These are phyloP conservation scores for Chrysochromulina tobinii DNA, from an alignment of 78 protist genomes.

Conservation along the genomic window DNA sequence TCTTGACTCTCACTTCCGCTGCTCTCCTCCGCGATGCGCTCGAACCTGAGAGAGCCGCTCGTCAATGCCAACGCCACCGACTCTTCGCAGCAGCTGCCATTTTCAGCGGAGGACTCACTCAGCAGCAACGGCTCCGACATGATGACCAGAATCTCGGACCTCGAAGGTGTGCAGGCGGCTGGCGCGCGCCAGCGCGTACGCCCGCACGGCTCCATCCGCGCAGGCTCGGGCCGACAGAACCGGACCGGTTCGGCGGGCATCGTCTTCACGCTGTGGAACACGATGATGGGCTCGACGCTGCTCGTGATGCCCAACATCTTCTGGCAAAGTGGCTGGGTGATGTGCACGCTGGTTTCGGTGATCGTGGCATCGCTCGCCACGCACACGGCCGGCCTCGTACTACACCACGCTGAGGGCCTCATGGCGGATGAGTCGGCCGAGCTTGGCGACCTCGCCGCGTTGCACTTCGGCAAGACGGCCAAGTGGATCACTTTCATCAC, in stretches of 20 bases:
- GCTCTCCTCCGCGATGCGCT: too few relatives aligned
- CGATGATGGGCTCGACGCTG: neutral
- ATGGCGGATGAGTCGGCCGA: neutral
- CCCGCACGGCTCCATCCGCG: too few relatives aligned
- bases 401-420: neutral
- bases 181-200: too few relatives aligned
- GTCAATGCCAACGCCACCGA: too few relatives aligned
- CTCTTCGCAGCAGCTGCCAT: too few relatives aligned
- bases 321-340: neutral
- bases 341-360: neutral
- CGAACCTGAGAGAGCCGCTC: too few relatives aligned
- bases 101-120: too few relatives aligned
- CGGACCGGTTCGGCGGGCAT: neutral
- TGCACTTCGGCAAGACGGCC: neutral
- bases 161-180: too few relatives aligned
- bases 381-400: neutral
- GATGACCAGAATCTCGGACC: too few relatives aligned
- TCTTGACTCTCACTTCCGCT: too few relatives aligned
- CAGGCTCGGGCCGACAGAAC: too few relatives aligned
- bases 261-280: neutral
- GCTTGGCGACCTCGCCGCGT: neutral
- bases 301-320: neutral
- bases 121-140: too few relatives aligned
- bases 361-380: neutral
- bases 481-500: neutral